phyloP scores from a whole-genome alignment of 805 yeast species.

The Candida boidinii region DNA sequence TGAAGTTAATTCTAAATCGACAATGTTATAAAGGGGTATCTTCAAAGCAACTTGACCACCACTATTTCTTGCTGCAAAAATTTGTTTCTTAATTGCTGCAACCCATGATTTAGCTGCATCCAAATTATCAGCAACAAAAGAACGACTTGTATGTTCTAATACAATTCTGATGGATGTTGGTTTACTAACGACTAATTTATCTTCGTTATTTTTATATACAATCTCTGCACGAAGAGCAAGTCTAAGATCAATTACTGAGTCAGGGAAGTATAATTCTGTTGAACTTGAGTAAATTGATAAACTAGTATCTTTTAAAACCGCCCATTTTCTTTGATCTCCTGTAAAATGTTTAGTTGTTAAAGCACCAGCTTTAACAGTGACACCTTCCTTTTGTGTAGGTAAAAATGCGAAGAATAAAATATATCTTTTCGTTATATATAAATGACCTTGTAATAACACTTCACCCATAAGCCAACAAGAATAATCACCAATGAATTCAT shows the following conservation, averaged over 20 bases:
- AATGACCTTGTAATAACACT: slow-evolving; percentile 78
- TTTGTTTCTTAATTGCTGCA: slow-evolving; percentile 60
- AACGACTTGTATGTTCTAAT: slow-evolving; percentile 49
- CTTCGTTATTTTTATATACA: slow-evolving; percentile 18
- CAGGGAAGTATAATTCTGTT: slow-evolving; percentile 80
- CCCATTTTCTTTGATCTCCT: slow-evolving; percentile 62
- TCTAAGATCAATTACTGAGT: slow-evolving; percentile 62
- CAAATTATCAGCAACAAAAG: slow-evolving; percentile 65
- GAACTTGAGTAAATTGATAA: slow-evolving; percentile 62
- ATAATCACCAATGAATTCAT: slow-evolving; percentile 50
- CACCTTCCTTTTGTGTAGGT: slow-evolving; percentile 46
- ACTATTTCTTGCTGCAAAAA: slow-evolving; percentile 64
- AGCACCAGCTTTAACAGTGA: slow-evolving; percentile 39
- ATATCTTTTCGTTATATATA: slow-evolving; percentile 58
- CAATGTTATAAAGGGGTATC: slow-evolving; percentile 62
- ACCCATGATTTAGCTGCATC: slow-evolving; percentile 78
- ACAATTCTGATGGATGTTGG: slow-evolving; percentile 48
- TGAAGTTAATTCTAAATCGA: slow-evolving; percentile 49
- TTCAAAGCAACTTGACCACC: slow-evolving; percentile 69
- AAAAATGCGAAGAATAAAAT: slow-evolving; percentile 72
- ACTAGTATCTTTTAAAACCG: slow-evolving; percentile 60
- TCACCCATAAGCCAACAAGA: slow-evolving; percentile 78
- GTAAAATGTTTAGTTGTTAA: slow-evolving; percentile 33
- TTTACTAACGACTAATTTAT: slow-evolving; percentile 12
- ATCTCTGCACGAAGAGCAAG: slow-evolving; percentile 55